Percentiles rank a stretch among this genome's conserved stretches.
Evolutionary conservation across 2,329 filamentous ascomycete species (phyloP).

Genomic region (Fusarium burgessii): DNA sequence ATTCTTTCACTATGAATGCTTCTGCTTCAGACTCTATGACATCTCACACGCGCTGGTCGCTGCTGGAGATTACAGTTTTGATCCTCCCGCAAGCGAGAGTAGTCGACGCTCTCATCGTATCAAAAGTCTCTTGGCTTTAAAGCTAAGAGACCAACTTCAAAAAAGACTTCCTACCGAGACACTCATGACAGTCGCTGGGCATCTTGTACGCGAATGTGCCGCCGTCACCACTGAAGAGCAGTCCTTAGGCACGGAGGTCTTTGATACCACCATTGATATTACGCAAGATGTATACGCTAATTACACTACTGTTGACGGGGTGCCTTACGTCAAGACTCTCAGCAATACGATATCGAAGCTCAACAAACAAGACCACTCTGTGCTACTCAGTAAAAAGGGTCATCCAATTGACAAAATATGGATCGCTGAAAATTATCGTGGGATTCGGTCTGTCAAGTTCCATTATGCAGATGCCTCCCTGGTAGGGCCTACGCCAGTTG

Average conservation of each 20-base stretch:
- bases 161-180: slow-evolving; percentile 20
- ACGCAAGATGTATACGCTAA: slow-evolving; percentile 3
- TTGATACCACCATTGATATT: background rate
- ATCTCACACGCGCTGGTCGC: slow-evolving; percentile 16
- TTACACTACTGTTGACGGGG: slow-evolving; percentile 10
- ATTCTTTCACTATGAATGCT: slow-evolving; percentile 25
- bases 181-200: slow-evolving; percentile 15
- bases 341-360: background rate
- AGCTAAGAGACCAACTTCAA: slow-evolving; percentile 3
- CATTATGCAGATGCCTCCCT: slow-evolving; percentile 1
- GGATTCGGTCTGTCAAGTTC: slow-evolving; percentile 18
- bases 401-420: slow-evolving; percentile 12
- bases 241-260: background rate
- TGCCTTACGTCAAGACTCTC: slow-evolving; percentile 18
- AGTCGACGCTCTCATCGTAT: background rate
- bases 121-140: slow-evolving; percentile 1
- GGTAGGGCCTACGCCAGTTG: slow-evolving; percentile 16
- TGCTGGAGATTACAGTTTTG: slow-evolving; percentile 18
- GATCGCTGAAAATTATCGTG: slow-evolving; percentile 30
- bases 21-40: slow-evolving; percentile 15
- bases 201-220: slow-evolving; percentile 28
- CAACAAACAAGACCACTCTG: background rate
- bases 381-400: slow-evolving; percentile 2
- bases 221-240: slow-evolving; percentile 13
- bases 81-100: background rate